These are phyloP conservation scores for Aspergillus clavatus DNA, from an alignment of 2,329 filamentous ascomycete species.

Conservation along the genomic window DNA sequence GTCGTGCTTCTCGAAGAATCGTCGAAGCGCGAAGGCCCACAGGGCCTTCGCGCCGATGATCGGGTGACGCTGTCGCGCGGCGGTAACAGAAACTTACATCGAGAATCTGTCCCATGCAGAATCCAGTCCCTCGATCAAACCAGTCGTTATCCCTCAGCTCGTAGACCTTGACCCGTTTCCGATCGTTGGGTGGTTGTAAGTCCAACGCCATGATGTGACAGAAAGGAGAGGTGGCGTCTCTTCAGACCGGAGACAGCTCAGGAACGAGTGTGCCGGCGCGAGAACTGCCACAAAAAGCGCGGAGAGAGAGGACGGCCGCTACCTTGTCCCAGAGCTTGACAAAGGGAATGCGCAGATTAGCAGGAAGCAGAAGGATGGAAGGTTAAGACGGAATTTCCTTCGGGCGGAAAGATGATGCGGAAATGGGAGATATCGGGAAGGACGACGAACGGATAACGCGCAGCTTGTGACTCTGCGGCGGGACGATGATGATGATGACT, in stretches of 20 bases:
- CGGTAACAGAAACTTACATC: conserved; percentile 53
- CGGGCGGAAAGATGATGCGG: conserved; percentile 1
- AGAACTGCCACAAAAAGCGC: conserved; percentile 24
- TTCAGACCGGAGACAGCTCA: conserved; percentile 36
- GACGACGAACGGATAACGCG: conserved; percentile 7
- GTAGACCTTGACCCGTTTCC: conserved; percentile 88
- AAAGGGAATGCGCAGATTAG: conserved; percentile 6
- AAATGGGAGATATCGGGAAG: conserved; percentile 3
- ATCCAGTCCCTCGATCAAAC: conserved; percentile 96
- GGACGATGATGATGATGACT: not conserved
- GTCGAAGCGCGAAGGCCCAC: conserved; percentile 9
- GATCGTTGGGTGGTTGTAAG: conserved; percentile 46
- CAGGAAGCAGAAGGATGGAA: conserved; percentile 13
- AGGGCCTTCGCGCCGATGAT: conserved; percentile 17
- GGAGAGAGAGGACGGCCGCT: conserved; percentile 10
- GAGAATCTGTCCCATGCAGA: conserved; percentile 74
- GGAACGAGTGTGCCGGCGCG: conserved; percentile 32
- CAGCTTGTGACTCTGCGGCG: conserved; percentile 6
- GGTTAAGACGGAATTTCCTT: not conserved
- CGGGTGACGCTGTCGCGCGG: conserved; percentile 11
- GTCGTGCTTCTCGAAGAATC: conserved; percentile 7
- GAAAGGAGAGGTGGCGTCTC: conserved; percentile 31
- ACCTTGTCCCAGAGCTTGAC: conserved; percentile 11
- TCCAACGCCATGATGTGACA: conserved; percentile 45
- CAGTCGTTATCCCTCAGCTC: conserved; percentile 98